Evolutionary conservation across 1,139 yeast species (phyloP), one percentile per base, ranked within the genome.

Genomic region (Hanseniaspora gamundiae): DNA sequence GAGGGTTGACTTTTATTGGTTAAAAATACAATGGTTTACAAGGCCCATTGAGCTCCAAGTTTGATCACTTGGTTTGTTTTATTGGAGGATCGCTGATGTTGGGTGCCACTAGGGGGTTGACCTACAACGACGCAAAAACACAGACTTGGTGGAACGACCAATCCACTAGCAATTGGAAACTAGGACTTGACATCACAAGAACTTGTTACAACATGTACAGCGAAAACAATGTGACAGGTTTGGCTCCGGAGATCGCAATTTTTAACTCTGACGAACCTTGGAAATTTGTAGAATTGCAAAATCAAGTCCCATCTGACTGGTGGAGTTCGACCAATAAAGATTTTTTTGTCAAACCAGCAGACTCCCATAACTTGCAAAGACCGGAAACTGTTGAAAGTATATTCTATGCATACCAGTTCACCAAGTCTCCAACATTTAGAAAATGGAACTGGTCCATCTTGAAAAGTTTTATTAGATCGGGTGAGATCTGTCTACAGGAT

Each of bases 21-120:
- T 97, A 88, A 61, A 70, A 77, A 43, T 85, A 81, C 22, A 54
- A 62, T 29, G 96, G 96, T 8, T 57, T 85, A 17, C 64, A 61
- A 13, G 79, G 80, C 0, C 65, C 67, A 2, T 62, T 80, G 7
- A 75, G 81, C n/a, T 67, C 78, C 17, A 87, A 86, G 60, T 86
- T 88, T 95, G 97, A 88, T 59, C 96, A 88, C 62, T 68, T 86
- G 51, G 96, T 86, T 20, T 88, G 97, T 61, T 87, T 86, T 65
- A 78, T 85, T 57, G 95, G 95, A 45, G 96, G 96, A 0, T 71
- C 84, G 54, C 73, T 87, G 50, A 94, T 95, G 0, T 66, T 87
- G 43, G 96, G 96, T 26, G 95, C 96, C 16, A 88, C 93, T 2
- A 75, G 73, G 41, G 97, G 97, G 11, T 55, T 67, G 39, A 64